Evolutionary conservation across 352 stramenopile genomes (phyloP).

Genomic region (Phytophthora tubulina): DNA sequence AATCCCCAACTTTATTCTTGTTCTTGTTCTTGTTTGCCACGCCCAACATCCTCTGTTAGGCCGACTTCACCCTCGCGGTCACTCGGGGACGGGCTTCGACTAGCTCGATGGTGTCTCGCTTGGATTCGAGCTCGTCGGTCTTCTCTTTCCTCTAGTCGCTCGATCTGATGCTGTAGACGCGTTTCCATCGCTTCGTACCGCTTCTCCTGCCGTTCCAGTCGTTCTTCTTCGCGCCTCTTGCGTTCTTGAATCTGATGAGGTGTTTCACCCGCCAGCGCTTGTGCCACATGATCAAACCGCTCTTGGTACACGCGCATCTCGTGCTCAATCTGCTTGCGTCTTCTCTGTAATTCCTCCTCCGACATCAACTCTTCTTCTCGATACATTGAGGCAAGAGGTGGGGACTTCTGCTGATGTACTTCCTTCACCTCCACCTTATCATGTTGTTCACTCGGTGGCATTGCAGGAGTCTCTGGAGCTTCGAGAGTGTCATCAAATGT

Average conservation of each 20-base stretch:
- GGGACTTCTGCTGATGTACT: neutral
- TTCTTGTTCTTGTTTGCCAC: neutral
- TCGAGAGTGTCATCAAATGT: constrained; percentile 33
- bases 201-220: constrained; percentile 58
- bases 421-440: neutral
- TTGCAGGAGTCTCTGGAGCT: constrained; percentile 8
- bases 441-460: neutral
- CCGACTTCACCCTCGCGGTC: neutral
- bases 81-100: constrained; percentile 48
- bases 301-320: constrained; percentile 57
- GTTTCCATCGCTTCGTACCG: constrained; percentile 53
- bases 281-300: constrained; percentile 68
- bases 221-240: constrained; percentile 55
- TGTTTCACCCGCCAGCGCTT: constrained; percentile 69
- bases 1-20: neutral
- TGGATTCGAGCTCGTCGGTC: constrained; percentile 40
- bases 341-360: constrained; percentile 32
- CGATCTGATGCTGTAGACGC: constrained; percentile 62
- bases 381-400: neutral
- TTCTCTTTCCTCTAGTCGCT: constrained; percentile 60
- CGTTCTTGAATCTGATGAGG: constrained; percentile 72
- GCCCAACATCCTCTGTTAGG: constrained; percentile 1
- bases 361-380: constrained; percentile 20
- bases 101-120: constrained; percentile 46
- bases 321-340: constrained; percentile 46